Base-by-base conservation (phyloP, 495 filamentous ascomycete genomes). In the Talaromyces proteolyticus region DNA sequence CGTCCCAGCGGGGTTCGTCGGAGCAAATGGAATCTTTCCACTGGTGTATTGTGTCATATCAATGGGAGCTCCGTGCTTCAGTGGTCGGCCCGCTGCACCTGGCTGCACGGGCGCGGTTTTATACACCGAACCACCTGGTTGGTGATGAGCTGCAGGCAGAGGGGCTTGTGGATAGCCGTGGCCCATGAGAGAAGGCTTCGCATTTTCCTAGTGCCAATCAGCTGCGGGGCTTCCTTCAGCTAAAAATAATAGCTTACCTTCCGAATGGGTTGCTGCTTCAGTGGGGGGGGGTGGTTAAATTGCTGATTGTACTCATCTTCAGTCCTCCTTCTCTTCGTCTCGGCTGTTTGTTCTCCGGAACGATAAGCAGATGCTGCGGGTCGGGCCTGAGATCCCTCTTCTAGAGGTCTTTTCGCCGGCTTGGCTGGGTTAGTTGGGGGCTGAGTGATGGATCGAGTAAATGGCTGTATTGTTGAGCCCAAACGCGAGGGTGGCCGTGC, bases 21-120 rank as follows among this genome's bases (percentile, higher is more conserved):
- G 60, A 12, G 88, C 90, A 61, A 97, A 96, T 8, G 87, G 84
- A 50, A 97, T 96, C 42, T 88, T 85, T n/a, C 82, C 86, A 63
- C 85, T 95, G 7, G 88, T 83, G 49, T 89, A 80, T 59, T 92
- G 89, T 40, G 83, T 77, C 78, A 90, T 88, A 55, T 92, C 88
- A 49, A 86, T 70, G 0, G 85, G 82, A 46, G 88, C 81, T 14
- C 67, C 73, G 6, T 81, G 69, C 58, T 88, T 85, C 46, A 73
- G 66, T 21, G 82, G 74, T 57, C 64, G 70, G 38, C 23, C 56
- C 50, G 26, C 58, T 51, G 19, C 50, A 49, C 42, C 54, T 54
- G 14, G 53, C 51, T 37, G 56, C 52, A 37, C 53, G 52, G 44
- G 47, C 26, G 51, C 59, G 25, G 57, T 62, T 51, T 73, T 70